Evolutionary conservation across 495 filamentous ascomycete species (phyloP).

Genomic region (Podospora comata): DNA sequence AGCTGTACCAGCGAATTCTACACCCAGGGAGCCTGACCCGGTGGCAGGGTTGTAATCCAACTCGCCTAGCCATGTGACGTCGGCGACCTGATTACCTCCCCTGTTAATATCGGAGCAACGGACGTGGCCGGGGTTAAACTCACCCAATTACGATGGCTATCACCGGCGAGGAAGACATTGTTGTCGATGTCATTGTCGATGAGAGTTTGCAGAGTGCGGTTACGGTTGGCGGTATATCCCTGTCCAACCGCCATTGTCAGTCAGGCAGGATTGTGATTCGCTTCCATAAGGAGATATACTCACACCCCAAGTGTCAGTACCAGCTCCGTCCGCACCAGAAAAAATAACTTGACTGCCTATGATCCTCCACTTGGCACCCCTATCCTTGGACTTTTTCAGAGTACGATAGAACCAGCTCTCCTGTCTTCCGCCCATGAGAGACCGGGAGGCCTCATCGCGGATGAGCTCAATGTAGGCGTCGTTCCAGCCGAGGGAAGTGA

Average conservation of each 20-base stretch:
- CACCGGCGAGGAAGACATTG: slow-evolving; percentile 60
- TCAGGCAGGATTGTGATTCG: neutral
- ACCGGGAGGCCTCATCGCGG: slow-evolving; percentile 55
- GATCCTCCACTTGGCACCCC: slow-evolving; percentile 58
- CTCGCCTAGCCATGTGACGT: slow-evolving; percentile 57
- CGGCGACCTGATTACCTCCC: slow-evolving; percentile 31
- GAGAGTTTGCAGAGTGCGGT: slow-evolving; percentile 56
- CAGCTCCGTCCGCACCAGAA: slow-evolving; percentile 45
- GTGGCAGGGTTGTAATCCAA: slow-evolving; percentile 51
- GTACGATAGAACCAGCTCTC: slow-evolving; percentile 63
- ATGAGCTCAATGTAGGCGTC: slow-evolving; percentile 54
- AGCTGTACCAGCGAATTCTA: slow-evolving; percentile 61
- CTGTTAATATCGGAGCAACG: slow-evolving; percentile 50
- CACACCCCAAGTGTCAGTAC: slow-evolving; percentile 22
- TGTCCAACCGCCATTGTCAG: slow-evolving; percentile 31
- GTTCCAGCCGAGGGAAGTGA: slow-evolving; percentile 51
- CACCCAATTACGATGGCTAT: slow-evolving; percentile 61
- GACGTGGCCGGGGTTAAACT: slow-evolving; percentile 56
- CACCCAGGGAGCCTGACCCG: slow-evolving; percentile 55
- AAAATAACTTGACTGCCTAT: slow-evolving; percentile 64
- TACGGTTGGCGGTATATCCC: slow-evolving; percentile 58
- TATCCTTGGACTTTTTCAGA: slow-evolving; percentile 47
- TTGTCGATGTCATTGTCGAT: slow-evolving; percentile 58
- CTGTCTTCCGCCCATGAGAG: slow-evolving; percentile 60
- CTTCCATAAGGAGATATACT: neutral